These are phyloP conservation scores for Phytophthora parvispora DNA, from an alignment of 352 stramenopile genomes.

Conservation along the genomic window DNA sequence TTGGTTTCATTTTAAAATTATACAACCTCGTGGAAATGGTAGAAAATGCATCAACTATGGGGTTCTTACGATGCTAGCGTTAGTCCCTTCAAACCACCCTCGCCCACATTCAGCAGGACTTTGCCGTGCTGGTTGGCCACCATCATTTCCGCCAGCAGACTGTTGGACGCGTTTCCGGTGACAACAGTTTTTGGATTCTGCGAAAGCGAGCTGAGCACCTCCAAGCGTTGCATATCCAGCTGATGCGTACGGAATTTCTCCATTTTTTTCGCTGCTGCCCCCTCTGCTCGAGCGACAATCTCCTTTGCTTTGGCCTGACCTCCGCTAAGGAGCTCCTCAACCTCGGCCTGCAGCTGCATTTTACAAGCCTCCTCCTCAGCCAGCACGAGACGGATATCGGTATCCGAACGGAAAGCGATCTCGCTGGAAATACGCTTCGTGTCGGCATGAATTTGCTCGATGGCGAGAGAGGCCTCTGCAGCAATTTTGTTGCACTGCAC, in stretches of 20 bases:
- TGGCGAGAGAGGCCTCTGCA: constrained; percentile 38
- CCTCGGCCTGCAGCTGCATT: constrained; percentile 37
- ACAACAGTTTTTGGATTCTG: constrained; percentile 43
- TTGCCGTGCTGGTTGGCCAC: constrained; percentile 45
- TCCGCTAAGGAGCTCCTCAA: constrained; percentile 31
- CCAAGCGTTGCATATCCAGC: constrained; percentile 47
- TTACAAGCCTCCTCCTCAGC: constrained; percentile 35
- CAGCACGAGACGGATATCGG: constrained; percentile 39
- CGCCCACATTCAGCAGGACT: constrained; percentile 38
- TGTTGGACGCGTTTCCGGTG: constrained; percentile 47
- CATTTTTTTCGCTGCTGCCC: constrained; percentile 44
- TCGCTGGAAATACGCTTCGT: constrained; percentile 50
- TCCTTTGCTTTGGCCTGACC: constrained; percentile 41
- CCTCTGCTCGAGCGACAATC: constrained; percentile 42
- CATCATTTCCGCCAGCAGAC: constrained; percentile 47
- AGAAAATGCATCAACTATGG: too few species aligned
- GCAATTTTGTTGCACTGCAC: constrained; percentile 48
- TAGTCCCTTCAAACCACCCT: constrained; percentile 29
- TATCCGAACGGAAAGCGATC: constrained; percentile 40
- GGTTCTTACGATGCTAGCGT: constrained; percentile 27
- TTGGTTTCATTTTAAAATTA: too few species aligned
- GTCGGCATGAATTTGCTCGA: constrained; percentile 49
- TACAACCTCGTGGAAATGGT: too few species aligned
- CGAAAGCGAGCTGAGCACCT: constrained; percentile 37
- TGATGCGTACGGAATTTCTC: constrained; percentile 38